Evolutionary conservation across 305 asterid species (phyloP).

Genomic region (Plantago rigida): DNA sequence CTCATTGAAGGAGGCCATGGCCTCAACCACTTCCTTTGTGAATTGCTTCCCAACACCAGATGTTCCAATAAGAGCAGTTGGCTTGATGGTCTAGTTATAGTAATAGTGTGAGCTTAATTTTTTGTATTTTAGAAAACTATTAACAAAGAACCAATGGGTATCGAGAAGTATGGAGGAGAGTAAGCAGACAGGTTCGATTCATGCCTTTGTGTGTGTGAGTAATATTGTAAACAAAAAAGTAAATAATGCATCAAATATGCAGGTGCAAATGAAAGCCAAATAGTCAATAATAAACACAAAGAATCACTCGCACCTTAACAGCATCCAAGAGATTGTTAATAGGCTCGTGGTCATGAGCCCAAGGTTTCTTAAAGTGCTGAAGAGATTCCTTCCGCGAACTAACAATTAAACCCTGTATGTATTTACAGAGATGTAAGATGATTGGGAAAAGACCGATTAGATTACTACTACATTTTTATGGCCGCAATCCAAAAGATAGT

Average conservation of each 20-base stretch:
- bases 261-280: no score
- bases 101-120: no score
- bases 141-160: no score
- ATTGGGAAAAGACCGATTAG: constrained; percentile 9
- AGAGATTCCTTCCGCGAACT: constrained; percentile 58
- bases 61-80: constrained; percentile 67
- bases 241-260: no score
- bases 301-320: constrained; percentile 47
- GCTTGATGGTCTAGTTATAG: constrained; percentile 53
- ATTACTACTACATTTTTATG: neutral
- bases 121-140: no score
- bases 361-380: constrained; percentile 72
- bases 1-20: constrained; percentile 61
- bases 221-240: no score
- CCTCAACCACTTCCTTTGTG: constrained; percentile 72
- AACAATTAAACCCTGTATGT: constrained; percentile 63
- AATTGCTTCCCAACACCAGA: constrained; percentile 72
- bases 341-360: constrained; percentile 79
- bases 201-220: no score
- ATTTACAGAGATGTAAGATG: neutral
- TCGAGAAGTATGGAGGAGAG: no score
- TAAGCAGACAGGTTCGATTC: no score
- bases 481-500: neutral
- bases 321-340: constrained; percentile 56
- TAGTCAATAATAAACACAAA: neutral